A percentile compares a stretch with the other conserved stretches of the same genome.
Evolutionary conservation across 495 filamentous ascomycete species (phyloP).

Genomic region (Neurospora intermedia): DNA sequence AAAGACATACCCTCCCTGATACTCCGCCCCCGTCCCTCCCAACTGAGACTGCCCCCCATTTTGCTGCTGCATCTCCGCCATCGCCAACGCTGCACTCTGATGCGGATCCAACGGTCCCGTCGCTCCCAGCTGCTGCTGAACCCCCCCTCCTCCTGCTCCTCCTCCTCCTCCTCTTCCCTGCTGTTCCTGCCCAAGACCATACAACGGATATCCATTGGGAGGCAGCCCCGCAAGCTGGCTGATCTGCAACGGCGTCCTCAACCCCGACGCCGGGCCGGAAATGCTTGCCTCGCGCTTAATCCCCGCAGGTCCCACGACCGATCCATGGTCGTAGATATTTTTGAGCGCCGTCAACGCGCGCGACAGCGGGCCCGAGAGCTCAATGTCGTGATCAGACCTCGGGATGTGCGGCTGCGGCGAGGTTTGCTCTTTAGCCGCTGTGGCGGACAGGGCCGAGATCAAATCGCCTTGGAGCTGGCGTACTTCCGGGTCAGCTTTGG

Average conservation of each 20-base stretch:
- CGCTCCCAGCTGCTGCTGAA: conserved; percentile 2
- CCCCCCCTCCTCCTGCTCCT: not conserved
- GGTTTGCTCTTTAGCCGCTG: conserved; percentile 41
- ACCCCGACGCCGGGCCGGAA: conserved; percentile 23
- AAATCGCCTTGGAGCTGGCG: conserved; percentile 45
- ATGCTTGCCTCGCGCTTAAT: conserved; percentile 30
- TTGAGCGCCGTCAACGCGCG: conserved; percentile 42
- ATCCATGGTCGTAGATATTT: conserved; percentile 49
- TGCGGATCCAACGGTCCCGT: conserved; percentile 35
- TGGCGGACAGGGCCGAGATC: conserved; percentile 44
- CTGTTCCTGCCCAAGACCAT: not conserved
- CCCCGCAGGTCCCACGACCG: conserved; percentile 24
- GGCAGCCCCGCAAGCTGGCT: conserved; percentile 1
- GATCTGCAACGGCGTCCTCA: conserved; percentile 29
- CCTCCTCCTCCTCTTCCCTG: conserved; percentile 2
- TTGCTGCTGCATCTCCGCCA: conserved; percentile 46
- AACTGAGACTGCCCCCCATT: conserved; percentile 24
- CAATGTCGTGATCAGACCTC: conserved; percentile 41
- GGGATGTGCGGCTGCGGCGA: conserved; percentile 35
- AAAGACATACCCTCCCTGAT: conserved; percentile 11
- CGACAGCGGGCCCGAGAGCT: conserved; percentile 43
- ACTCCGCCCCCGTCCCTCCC: not conserved
- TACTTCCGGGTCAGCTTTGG: conserved; percentile 44
- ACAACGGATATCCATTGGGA: not conserved
- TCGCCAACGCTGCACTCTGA: conserved; percentile 44